These are phyloP conservation scores for Aspergillus melleus DNA, from an alignment of 2,329 filamentous ascomycete genomes.

Conservation along the genomic window DNA sequence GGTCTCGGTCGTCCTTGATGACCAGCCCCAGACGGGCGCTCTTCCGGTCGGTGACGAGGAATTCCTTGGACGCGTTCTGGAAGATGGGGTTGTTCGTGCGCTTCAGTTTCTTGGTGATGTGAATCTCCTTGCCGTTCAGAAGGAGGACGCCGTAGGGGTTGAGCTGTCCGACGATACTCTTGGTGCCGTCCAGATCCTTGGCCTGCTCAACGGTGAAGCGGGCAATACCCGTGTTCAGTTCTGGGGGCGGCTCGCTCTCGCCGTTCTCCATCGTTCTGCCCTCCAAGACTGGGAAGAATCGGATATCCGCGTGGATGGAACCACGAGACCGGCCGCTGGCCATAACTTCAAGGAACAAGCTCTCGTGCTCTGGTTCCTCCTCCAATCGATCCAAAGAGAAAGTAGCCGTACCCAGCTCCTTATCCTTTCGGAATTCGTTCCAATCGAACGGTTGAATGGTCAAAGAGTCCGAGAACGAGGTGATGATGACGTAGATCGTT, in stretches of 20 bases:
- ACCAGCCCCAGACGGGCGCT: conserved; percentile 85
- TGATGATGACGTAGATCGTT: conserved; percentile 92
- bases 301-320: conserved; percentile 75
- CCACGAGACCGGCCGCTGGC: conserved; percentile 82
- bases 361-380: conserved; percentile 74
- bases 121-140: conserved; percentile 88
- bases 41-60: conserved; percentile 92
- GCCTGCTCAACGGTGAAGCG: conserved; percentile 93
- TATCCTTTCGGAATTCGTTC: conserved; percentile 95
- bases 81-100: conserved; percentile 97
- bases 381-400: conserved; percentile 84
- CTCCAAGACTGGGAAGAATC: conserved; percentile 92
- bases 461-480: conserved; percentile 82
- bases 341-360: conserved; percentile 79
- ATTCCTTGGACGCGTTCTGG: conserved; percentile 88
- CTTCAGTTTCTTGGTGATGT: conserved; percentile 88
- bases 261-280: conserved; percentile 68
- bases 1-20: conserved; percentile 91
- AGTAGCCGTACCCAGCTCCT: conserved; percentile 83
- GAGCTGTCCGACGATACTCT: conserved; percentile 86
- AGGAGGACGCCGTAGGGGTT: conserved; percentile 88
- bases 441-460: conserved; percentile 86
- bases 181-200: conserved; percentile 89
- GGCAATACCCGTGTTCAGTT: conserved; percentile 89
- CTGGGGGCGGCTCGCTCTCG: conserved; percentile 75